Conservation (phyloP, 75 land plant genomes). For the Larix kaempferi region DNA sequence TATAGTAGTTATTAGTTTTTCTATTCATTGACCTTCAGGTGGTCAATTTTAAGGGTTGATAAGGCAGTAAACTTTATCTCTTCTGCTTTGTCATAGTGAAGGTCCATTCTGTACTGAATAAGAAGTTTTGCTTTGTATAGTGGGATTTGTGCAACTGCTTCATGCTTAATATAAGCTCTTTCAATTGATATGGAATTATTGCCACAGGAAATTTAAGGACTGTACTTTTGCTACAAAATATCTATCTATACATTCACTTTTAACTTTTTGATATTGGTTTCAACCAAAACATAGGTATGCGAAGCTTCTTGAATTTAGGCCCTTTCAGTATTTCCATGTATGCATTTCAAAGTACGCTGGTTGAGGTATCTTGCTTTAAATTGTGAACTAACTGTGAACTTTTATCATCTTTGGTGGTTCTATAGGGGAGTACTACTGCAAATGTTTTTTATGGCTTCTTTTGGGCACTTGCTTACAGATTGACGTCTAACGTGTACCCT, state of each 20-base stretch:
- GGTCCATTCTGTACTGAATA: background rate
- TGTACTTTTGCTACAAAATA: too few relatives aligned
- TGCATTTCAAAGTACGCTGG: background rate
- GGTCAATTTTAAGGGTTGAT: background rate
- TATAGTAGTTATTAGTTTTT: background rate
- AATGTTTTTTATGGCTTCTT: too few relatives aligned
- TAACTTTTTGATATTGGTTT: background rate
- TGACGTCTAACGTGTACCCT: too few relatives aligned
- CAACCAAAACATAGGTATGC: background rate
- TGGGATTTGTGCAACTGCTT: constrained; percentile 2
- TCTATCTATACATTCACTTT: too few relatives aligned
- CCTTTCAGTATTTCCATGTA: background rate
- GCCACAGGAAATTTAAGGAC: too few relatives aligned
- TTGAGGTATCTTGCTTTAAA: background rate
- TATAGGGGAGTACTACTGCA: background rate
- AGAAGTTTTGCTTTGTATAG: background rate
- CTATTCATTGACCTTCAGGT: background rate
- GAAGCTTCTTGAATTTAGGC: background rate
- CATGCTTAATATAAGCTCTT: background rate
- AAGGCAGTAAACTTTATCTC: background rate
- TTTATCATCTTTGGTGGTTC: background rate
- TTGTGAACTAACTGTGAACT: background rate
- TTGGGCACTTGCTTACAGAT: too few relatives aligned
- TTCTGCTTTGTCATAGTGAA: background rate
- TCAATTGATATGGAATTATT: background rate